Percentiles rank a stretch among this genome's conserved stretches.
phyloP scores from a whole-genome alignment of 2,329 filamentous ascomycete species.

The Aspergillus sp. region DNA sequence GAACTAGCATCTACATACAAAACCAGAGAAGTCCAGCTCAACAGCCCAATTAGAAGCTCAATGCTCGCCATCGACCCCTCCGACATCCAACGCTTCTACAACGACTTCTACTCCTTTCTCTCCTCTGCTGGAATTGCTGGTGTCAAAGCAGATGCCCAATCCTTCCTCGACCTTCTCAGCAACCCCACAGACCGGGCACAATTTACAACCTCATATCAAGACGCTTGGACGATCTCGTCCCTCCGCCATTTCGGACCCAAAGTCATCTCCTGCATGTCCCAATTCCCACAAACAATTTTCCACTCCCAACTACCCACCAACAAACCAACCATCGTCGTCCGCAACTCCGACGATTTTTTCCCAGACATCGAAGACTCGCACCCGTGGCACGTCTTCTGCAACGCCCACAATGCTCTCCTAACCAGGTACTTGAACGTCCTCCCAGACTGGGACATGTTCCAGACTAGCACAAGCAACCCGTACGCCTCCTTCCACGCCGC shows the following conservation, averaged over 20 bases:
- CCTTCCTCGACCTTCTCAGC: slow-evolving; percentile 75
- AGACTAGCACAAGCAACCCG: slow-evolving; percentile 55
- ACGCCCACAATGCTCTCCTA: slow-evolving; percentile 83
- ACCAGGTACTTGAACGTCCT: slow-evolving; percentile 82
- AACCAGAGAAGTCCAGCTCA: slow-evolving; percentile 61
- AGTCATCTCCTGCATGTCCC: slow-evolving; percentile 92
- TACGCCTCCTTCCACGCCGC: slow-evolving; percentile 87
- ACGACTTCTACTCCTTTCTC: slow-evolving; percentile 89
- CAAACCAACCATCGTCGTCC: slow-evolving; percentile 69
- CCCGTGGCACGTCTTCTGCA: slow-evolving; percentile 93
- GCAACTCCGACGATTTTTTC: slow-evolving; percentile 90
- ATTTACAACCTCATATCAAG: slow-evolving; percentile 74
- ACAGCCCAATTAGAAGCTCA: slow-evolving; percentile 53
- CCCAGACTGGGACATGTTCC: slow-evolving; percentile 81
- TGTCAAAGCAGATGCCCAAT: slow-evolving; percentile 93
- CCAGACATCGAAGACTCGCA: slow-evolving; percentile 78
- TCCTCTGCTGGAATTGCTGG: slow-evolving; percentile 71
- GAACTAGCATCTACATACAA: slow-evolving; percentile 76
- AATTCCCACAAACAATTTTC: slow-evolving; percentile 82
- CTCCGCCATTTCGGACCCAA: slow-evolving; percentile 75
- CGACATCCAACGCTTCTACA: slow-evolving; percentile 75
- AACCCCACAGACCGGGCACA: slow-evolving; percentile 68
- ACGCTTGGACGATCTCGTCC: slow-evolving; percentile 78
- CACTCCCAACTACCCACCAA: slow-evolving; percentile 77
- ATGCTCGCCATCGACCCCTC: slow-evolving; percentile 73